Evolutionary conservation across 83 land plant species (phyloP).

Genomic region (Picea abies): DNA sequence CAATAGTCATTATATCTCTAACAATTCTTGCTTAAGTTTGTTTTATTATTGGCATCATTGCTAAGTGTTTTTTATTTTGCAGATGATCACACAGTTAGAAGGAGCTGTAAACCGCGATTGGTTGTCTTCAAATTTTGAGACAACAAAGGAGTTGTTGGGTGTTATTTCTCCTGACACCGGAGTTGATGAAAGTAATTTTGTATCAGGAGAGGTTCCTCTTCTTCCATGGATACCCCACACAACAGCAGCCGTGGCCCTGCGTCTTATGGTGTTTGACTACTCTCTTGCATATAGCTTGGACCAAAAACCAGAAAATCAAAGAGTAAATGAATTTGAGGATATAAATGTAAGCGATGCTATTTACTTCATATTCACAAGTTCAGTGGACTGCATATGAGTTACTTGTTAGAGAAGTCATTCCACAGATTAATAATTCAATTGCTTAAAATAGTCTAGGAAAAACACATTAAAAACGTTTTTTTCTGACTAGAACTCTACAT

Average conservation of each 20-base stretch:
- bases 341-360: conserved; percentile 30
- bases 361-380: neutral
- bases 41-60: neutral
- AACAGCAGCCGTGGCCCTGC: conserved; percentile 88
- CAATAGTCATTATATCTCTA: too few relatives aligned
- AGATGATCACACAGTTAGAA: conserved; percentile 77
- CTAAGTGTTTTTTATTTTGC: conserved; percentile 14
- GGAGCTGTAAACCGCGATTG: conserved; percentile 61
- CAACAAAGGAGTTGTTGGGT: conserved; percentile 67
- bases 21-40: neutral
- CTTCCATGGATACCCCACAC: conserved; percentile 93
- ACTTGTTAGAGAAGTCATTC: neutral
- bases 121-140: conserved; percentile 70
- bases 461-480: neutral
- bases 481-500: conserved; percentile 5
- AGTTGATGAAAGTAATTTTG: conserved; percentile 15
- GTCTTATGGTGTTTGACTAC: conserved; percentile 79
- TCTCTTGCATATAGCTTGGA: conserved; percentile 62
- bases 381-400: neutral
- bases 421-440: neutral
- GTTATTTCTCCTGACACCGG: conserved; percentile 14
- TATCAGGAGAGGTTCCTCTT: conserved; percentile 35
- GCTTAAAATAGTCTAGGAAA: neutral
- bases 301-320: conserved; percentile 56
- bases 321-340: conserved; percentile 33